A percentile compares a stretch with the other conserved stretches of the same genome.
These are phyloP conservation scores for Peltaster fructicola DNA, from an alignment of 2,329 filamentous ascomycete genomes.

Conservation along the genomic window DNA sequence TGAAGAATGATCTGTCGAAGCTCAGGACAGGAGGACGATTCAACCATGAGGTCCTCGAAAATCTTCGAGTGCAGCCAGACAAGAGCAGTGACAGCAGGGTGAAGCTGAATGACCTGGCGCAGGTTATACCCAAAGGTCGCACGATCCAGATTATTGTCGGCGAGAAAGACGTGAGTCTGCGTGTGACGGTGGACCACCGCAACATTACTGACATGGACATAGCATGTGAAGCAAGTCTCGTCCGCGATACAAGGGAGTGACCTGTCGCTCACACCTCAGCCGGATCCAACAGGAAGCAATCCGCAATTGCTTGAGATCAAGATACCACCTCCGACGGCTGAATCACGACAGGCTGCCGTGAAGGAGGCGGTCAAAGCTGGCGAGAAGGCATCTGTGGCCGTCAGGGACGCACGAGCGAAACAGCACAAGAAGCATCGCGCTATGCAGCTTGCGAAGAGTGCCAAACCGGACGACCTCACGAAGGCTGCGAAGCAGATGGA, in stretches of 20 bases:
- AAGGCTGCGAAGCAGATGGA: constrained; percentile 33
- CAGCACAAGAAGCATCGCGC: constrained; percentile 32
- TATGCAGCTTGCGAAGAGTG: constrained; percentile 24
- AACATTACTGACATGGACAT: constrained; percentile 3
- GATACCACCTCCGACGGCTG: constrained; percentile 40
- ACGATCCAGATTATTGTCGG: constrained; percentile 44
- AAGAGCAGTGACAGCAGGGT: constrained; percentile 28
- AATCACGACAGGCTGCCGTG: constrained; percentile 21
- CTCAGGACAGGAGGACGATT: constrained; percentile 44
- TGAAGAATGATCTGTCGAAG: constrained; percentile 45
- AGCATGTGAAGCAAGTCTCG: constrained; percentile 38
- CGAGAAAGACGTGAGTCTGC: constrained; percentile 40
- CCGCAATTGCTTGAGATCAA: constrained; percentile 36
- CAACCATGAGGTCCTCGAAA: constrained; percentile 44
- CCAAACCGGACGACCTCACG: constrained; percentile 31
- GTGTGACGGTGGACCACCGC: neutral
- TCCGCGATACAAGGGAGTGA: constrained; percentile 34
- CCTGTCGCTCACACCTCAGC: constrained; percentile 33
- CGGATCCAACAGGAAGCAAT: constrained; percentile 29
- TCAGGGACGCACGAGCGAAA: constrained; percentile 27
- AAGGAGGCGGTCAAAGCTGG: constrained; percentile 21
- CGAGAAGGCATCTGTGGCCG: constrained; percentile 23
- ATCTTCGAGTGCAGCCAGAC: constrained; percentile 39
- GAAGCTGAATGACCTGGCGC: constrained; percentile 44
- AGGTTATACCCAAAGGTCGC: constrained; percentile 47